Conservation (phyloP, 225 moss, liverwort and hornwort species). For the Straminergon stramineum region DNA sequence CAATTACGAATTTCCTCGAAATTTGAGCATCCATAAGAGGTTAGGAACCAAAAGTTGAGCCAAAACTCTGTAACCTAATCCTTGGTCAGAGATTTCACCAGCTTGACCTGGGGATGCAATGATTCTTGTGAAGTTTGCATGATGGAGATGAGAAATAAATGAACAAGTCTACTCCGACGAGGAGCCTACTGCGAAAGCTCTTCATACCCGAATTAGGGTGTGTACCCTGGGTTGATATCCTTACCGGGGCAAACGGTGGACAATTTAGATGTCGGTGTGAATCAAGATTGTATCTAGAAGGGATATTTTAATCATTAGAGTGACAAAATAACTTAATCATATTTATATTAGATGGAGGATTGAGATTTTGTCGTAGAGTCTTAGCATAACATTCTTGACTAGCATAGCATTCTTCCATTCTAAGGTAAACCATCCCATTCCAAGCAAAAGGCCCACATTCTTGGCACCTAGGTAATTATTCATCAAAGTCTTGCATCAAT, state of each 20-base stretch:
- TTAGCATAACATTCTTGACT: not conserved
- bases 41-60: not conserved
- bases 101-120: not conserved
- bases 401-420: not conserved
- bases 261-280: not conserved
- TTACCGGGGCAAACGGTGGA: not conserved
- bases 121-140: not conserved
- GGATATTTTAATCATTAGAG: not conserved
- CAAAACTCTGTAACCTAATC: not conserved
- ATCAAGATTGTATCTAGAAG: not conserved
- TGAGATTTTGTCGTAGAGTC: not conserved
- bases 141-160: not conserved
- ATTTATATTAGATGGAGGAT: not conserved
- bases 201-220: not conserved
- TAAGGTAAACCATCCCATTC: not conserved
- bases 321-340: not conserved
- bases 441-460: fast-evolving
- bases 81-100: not conserved
- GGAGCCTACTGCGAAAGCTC: not conserved
- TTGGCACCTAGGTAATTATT: too few species aligned
- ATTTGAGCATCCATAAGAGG: not conserved
- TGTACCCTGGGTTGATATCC: not conserved
- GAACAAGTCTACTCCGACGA: not conserved
- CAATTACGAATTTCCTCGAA: not conserved
- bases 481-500: not conserved